These are phyloP conservation scores for Fusarium sp. DNA, from an alignment of 2,329 filamentous ascomycete genomes.

Conservation along the genomic window DNA sequence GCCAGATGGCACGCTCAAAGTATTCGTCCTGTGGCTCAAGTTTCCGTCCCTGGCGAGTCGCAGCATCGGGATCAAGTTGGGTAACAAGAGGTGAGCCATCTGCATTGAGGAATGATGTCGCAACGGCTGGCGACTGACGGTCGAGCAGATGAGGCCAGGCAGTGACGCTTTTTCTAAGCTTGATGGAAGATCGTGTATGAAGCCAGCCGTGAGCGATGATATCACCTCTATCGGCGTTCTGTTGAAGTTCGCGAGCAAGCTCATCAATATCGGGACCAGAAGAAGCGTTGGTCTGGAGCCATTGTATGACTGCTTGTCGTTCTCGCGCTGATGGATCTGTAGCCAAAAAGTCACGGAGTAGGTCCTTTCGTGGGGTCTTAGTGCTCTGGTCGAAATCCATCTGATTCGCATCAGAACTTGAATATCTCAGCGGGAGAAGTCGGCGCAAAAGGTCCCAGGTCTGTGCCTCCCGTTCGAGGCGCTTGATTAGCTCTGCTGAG, in stretches of 20 bases:
- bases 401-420: slow-evolving; percentile 45
- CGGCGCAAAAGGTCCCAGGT: slow-evolving; percentile 89
- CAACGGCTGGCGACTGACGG: slow-evolving; percentile 68
- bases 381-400: slow-evolving; percentile 43
- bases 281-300: slow-evolving; percentile 84
- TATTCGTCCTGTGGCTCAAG: slow-evolving; percentile 87
- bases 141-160: slow-evolving; percentile 75
- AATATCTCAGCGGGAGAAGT: slow-evolving; percentile 78
- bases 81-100: slow-evolving; percentile 79
- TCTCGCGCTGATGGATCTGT: slow-evolving; percentile 81
- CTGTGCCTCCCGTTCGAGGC: slow-evolving; percentile 85
- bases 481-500: slow-evolving; percentile 49
- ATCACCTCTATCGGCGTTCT: slow-evolving; percentile 81
- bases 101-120: slow-evolving; percentile 66
- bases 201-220: slow-evolving; percentile 92
- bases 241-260: slow-evolving; percentile 80
- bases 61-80: slow-evolving; percentile 91
- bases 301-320: slow-evolving; percentile 83
- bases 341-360: slow-evolving; percentile 79
- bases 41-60: slow-evolving; percentile 80
- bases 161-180: slow-evolving; percentile 85
- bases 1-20: slow-evolving; percentile 91
- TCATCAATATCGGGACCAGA: slow-evolving; percentile 79
- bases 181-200: slow-evolving; percentile 90
- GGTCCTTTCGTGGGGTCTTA: slow-evolving; percentile 39